A percentile compares a stretch with the other conserved stretches of the same genome.
Evolutionary conservation across 345 rosid genomes (phyloP).

Genomic region (Euphorbia tirucalli): DNA sequence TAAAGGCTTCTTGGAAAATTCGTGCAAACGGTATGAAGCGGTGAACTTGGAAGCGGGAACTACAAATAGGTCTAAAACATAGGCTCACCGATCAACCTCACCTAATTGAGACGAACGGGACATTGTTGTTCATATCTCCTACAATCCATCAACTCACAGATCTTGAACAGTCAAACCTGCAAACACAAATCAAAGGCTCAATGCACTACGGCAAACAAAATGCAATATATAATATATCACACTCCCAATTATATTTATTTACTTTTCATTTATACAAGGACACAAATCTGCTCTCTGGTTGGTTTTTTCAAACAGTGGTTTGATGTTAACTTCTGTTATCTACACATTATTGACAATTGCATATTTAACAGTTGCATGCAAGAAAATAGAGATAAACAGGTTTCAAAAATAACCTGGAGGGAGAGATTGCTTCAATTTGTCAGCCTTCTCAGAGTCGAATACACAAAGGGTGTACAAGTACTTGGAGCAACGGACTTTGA

Average conservation of each 20-base stretch:
- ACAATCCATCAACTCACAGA: slow-evolving; percentile 34
- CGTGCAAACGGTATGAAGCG: too few relatives aligned
- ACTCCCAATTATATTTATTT: too few relatives aligned
- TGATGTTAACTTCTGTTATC: too few relatives aligned
- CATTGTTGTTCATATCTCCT: not conserved
- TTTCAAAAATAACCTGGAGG: slow-evolving; percentile 63
- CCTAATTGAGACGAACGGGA: not conserved
- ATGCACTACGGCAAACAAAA: too few relatives aligned
- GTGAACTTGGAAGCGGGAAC: too few relatives aligned
- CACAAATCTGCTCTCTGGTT: not conserved
- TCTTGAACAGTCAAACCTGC: slow-evolving; percentile 88
- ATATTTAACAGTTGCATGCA: not conserved
- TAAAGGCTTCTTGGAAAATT: too few relatives aligned
- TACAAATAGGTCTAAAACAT: too few relatives aligned
- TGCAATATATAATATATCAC: too few relatives aligned
- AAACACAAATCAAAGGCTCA: not conserved
- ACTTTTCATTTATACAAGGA: too few relatives aligned
- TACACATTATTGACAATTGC: too few relatives aligned
- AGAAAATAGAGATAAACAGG: not conserved
- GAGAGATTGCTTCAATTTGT: slow-evolving; percentile 93
- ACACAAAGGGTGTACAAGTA: slow-evolving; percentile 90
- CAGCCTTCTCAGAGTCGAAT: slow-evolving; percentile 83
- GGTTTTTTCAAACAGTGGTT: not conserved
- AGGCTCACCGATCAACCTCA: too few relatives aligned
- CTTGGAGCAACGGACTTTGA: slow-evolving; percentile 92